Evolutionary conservation across 2,329 filamentous ascomycete species (phyloP).

Genomic region (Delphinella strobiligena): DNA sequence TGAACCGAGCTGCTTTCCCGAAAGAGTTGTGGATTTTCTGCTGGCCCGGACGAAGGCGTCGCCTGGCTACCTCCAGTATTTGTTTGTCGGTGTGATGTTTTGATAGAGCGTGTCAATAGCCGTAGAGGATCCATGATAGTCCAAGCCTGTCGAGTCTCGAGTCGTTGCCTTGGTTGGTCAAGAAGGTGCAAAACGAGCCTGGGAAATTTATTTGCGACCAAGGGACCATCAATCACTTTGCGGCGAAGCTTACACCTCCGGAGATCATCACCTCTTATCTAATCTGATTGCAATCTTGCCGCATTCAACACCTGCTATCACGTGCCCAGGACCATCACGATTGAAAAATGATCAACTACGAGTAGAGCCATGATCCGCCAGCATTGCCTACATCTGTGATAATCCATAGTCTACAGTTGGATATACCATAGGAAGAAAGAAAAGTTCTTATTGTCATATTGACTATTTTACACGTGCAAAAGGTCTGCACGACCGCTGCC

Average conservation of each 20-base stretch:
- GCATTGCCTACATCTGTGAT: background rate
- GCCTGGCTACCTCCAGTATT: background rate
- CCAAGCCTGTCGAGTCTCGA: background rate
- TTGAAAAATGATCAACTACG: too few species aligned
- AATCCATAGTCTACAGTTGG: background rate
- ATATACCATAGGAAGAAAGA: background rate
- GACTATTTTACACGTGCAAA: background rate
- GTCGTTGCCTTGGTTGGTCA: too few species aligned
- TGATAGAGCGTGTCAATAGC: constrained; percentile 5
- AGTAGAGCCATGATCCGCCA: too few species aligned
- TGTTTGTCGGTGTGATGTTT: constrained; percentile 5
- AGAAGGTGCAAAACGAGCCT: too few species aligned
- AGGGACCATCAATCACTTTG: background rate
- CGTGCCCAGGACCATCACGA: background rate
- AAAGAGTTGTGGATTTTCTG: constrained; percentile 8
- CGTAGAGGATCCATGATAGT: constrained; percentile 6
- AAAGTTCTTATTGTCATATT: background rate
- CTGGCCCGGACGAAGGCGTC: constrained; percentile 5
- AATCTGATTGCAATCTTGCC: too few species aligned
- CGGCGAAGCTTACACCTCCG: constrained; percentile 15
- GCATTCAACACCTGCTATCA: too few species aligned
- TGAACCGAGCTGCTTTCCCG: background rate
- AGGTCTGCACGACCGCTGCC: too few species aligned
- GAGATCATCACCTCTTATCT: constrained; percentile 12
- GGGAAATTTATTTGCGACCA: too few species aligned